These are phyloP conservation scores for Penicillium sp. DNA, from an alignment of 2,329 filamentous ascomycete genomes.

Conservation along the genomic window DNA sequence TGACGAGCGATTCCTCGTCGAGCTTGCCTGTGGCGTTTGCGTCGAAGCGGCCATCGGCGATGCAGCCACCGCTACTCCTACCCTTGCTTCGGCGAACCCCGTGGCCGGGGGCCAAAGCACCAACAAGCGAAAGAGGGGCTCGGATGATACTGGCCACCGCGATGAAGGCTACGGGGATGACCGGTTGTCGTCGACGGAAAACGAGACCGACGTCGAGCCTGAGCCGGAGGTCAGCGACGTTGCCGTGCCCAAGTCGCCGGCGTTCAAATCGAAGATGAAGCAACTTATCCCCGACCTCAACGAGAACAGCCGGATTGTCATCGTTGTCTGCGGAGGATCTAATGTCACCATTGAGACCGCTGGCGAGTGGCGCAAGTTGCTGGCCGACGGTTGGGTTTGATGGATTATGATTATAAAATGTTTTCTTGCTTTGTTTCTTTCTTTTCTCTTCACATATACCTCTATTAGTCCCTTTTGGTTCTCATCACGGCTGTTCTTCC, in stretches of 20 bases:
- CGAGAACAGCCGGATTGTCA: constrained; percentile 69
- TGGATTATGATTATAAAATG: constrained; percentile 3
- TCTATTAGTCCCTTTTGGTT: constrained; percentile 1
- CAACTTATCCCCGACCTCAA: constrained; percentile 63
- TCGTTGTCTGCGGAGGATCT: constrained; percentile 80
- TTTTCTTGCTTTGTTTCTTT: constrained; percentile 8
- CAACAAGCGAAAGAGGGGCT: constrained; percentile 33
- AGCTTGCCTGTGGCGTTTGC: constrained; percentile 80
- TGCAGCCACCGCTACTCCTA: constrained; percentile 15
- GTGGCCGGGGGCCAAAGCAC: constrained; percentile 13
- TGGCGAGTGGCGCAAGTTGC: constrained; percentile 53
- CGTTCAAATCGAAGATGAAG: constrained; percentile 51
- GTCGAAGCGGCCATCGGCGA: constrained; percentile 53
- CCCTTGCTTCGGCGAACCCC: constrained; percentile 9
- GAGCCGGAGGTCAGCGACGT: constrained; percentile 15
- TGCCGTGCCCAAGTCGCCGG: constrained; percentile 6
- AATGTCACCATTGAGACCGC: constrained; percentile 64
- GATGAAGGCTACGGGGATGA: constrained; percentile 40
- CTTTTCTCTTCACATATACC: constrained; percentile 3
- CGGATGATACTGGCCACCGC: constrained; percentile 10
- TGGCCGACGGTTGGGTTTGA: constrained; percentile 41
- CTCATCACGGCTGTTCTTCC: constrained; percentile 1
- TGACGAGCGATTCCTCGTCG: constrained; percentile 77
- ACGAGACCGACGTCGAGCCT: constrained; percentile 23
- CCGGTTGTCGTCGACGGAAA: constrained; percentile 30